Conservation (phyloP, 2,329 filamentous ascomycete species). For the Colletotrichum horii region DNA sequence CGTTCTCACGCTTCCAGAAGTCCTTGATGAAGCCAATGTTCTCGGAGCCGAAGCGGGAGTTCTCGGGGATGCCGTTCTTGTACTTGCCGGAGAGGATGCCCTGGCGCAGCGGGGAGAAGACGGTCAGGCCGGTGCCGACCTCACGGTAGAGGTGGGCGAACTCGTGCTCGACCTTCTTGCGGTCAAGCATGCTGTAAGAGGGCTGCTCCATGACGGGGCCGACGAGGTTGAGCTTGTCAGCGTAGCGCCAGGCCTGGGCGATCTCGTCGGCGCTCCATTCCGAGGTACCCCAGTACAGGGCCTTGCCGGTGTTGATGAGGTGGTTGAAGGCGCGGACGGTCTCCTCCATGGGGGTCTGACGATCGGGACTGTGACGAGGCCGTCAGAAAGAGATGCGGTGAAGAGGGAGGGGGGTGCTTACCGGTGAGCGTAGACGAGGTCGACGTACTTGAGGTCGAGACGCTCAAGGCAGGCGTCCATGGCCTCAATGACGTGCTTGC, state of each 20-base stretch:
- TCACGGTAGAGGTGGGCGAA: slow-evolving; percentile 65
- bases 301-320: slow-evolving; percentile 70
- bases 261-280: slow-evolving; percentile 73
- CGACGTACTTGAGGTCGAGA: slow-evolving; percentile 65
- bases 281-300: slow-evolving; percentile 74
- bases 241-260: slow-evolving; percentile 64
- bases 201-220: slow-evolving; percentile 72
- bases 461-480: slow-evolving; percentile 63
- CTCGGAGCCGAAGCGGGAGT: slow-evolving; percentile 61
- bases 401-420: background rate
- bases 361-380: slow-evolving; percentile 50
- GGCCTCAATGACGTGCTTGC: slow-evolving; percentile 75
- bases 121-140: slow-evolving; percentile 65
- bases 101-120: slow-evolving; percentile 62
- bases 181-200: slow-evolving; percentile 67
- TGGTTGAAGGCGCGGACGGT: slow-evolving; percentile 74
- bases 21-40: slow-evolving; percentile 61
- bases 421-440: slow-evolving; percentile 72
- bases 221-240: slow-evolving; percentile 65
- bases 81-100: slow-evolving; percentile 73
- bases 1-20: slow-evolving; percentile 53
- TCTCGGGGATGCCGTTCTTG: slow-evolving; percentile 64
- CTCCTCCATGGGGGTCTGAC: slow-evolving; percentile 73
- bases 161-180: slow-evolving; percentile 68
- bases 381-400: background rate